Base-by-base conservation (phyloP, 495 filamentous ascomycete genomes). In the Hamigera avellanea region DNA sequence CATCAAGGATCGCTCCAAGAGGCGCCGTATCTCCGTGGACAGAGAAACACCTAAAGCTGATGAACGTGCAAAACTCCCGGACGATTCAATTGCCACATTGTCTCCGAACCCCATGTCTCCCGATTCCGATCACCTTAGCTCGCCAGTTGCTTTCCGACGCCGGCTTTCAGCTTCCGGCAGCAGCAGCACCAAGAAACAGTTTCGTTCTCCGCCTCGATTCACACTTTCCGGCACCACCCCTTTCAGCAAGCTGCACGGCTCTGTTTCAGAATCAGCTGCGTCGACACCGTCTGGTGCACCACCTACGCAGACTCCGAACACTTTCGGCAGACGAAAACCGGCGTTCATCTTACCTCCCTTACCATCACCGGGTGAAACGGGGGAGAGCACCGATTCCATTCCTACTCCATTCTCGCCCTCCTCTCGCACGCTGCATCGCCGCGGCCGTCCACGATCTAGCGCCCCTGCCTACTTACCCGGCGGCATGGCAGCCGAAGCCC, bases 381-480 rank as follows among this genome's bases (percentile, higher is more conserved):
- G 27, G 7, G 52, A 59, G 0, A 43, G 56, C 41, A 36, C 32
- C 5, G 29, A 36, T 12, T 27, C 23, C 5, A 37, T 61, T 5
- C 61, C 57, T 1, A 57, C 57, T 0, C 62, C 61, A 0, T 66
- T 67, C 33, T 67, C 64, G 0, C 64, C 64, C 2, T 61, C 58
- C 1, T 58, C 57, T 8, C 51, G 50, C n/a, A 46, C 51, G 2
- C 38, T 62, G 0, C 47, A 43, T 16, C 56, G 60, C 15, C 54
- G 55, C 10, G 61, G 62, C 6, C 40, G 54, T 18, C 29, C 40
- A 2, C 53, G 53, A 10, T 33, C 49, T 4, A 39, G 43, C 13
- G 45, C 34, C 0, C 40, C 47, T 5, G 43, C 26, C 2, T 66
- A 64, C 39, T 18, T 55, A 0, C 50, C 62, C 2, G 64, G 59